phyloP scores from a whole-genome alignment of 352 stramenopile genomes.

The Elongisporangium anandrum region DNA sequence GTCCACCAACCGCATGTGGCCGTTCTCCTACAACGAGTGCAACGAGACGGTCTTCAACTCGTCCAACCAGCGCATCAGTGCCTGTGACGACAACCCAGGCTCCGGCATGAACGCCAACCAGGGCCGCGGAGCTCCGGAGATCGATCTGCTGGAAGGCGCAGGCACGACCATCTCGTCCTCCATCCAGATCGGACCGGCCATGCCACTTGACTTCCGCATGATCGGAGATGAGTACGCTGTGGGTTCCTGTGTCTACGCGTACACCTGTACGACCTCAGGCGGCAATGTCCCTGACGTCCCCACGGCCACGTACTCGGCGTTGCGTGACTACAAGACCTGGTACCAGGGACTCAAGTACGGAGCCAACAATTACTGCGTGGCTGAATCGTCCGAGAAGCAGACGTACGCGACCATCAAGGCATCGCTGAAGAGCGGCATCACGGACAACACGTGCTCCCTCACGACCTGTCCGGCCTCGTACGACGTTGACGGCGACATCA shows the following conservation, averaged over 20 bases:
- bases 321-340: constrained; percentile 58
- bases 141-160: constrained; percentile 93
- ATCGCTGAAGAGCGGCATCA: constrained; percentile 37
- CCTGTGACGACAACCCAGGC: constrained; percentile 90
- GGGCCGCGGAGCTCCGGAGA: constrained; percentile 92
- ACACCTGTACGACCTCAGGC: constrained; percentile 30
- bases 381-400: constrained; percentile 17
- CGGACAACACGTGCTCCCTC: constrained; percentile 36
- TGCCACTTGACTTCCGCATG: constrained; percentile 47
- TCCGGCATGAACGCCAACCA: constrained; percentile 86
- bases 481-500: constrained; percentile 47
- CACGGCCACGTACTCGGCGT: constrained; percentile 25
- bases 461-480: constrained; percentile 44
- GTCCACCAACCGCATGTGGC: constrained; percentile 94
- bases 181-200: constrained; percentile 82
- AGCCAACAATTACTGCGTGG: constrained; percentile 50
- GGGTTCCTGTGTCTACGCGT: constrained; percentile 38
- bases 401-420: constrained; percentile 33
- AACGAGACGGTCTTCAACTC: constrained; percentile 57
- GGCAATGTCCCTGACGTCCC: constrained; percentile 42
- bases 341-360: constrained; percentile 62
- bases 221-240: constrained; percentile 13
- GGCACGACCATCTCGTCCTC: constrained; percentile 85
- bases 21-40: constrained; percentile 94
- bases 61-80: constrained; percentile 75